Percentiles rank a stretch among this genome's conserved stretches.
Conservation (phyloP, 495 filamentous ascomycete species). For the Tuber aestivum region DNA sequence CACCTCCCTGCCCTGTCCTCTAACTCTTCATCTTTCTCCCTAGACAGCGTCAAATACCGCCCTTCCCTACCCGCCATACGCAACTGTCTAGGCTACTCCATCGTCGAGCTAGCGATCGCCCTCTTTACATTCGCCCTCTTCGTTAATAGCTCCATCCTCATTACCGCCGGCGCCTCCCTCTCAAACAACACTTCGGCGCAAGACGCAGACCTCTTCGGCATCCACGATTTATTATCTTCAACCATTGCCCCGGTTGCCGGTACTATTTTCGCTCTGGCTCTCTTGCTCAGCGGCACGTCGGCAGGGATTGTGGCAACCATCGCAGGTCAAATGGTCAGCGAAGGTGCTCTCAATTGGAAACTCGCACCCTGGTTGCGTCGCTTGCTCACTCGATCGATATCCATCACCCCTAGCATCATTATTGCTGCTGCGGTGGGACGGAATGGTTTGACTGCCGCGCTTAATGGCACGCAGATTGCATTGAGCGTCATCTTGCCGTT, state of each 20-base stretch:
- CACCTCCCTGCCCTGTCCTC: constrained; percentile 10
- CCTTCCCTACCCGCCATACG: constrained; percentile 73
- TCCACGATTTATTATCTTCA: constrained; percentile 65
- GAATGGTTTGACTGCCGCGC: constrained; percentile 62
- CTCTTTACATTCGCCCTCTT: constrained; percentile 72
- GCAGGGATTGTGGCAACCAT: constrained; percentile 81
- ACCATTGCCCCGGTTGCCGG: constrained; percentile 67
- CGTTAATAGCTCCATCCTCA: constrained; percentile 85
- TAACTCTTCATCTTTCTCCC: not conserved
- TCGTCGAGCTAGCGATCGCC: constrained; percentile 55
- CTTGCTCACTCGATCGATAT: constrained; percentile 64
- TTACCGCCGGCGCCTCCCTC: constrained; percentile 76
- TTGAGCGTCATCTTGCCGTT: constrained; percentile 77
- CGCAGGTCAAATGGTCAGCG: constrained; percentile 74
- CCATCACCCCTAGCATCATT: constrained; percentile 74
- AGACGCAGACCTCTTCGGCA: constrained; percentile 71
- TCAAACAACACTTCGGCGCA: constrained; percentile 48
- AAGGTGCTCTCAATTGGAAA: constrained; percentile 68
- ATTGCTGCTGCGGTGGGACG: constrained; percentile 71
- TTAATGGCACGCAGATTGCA: constrained; percentile 73
- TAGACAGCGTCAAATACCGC: constrained; percentile 59
- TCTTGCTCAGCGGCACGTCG: constrained; percentile 69
- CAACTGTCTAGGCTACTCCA: constrained; percentile 72
- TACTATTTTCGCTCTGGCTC: constrained; percentile 68
- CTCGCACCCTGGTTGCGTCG: constrained; percentile 66